A percentile compares a stretch with the other conserved stretches of the same genome.
phyloP scores from a whole-genome alignment of 1,284 basidiomycete species.

The Trichosporon ovoides region DNA sequence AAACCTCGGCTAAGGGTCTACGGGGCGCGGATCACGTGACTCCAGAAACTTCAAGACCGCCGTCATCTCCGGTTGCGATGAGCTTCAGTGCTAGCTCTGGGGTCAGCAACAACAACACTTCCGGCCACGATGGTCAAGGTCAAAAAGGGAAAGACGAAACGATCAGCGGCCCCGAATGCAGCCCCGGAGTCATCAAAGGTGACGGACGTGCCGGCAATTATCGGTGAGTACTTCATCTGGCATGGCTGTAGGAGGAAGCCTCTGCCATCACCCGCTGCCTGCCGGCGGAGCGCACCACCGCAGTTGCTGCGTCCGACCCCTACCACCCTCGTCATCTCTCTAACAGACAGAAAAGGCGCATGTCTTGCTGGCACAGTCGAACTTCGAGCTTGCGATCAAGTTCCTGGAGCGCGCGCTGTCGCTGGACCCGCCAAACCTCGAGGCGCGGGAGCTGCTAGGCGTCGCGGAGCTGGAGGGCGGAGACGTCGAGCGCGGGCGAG shows the following conservation, averaged over 20 bases:
- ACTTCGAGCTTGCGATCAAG: conserved; percentile 72
- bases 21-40: background rate
- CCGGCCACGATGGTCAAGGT: background rate
- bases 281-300: too few relatives aligned
- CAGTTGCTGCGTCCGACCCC: background rate
- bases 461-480: conserved; percentile 72
- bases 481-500: conserved; percentile 66
- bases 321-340: background rate
- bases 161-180: background rate
- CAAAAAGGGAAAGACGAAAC: conserved; percentile 7
- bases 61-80: background rate
- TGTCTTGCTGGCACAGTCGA: conserved; percentile 69
- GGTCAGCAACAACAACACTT: conserved; percentile 1
- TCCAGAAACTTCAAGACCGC: conserved; percentile 3
- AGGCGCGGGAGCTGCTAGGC: conserved; percentile 74
- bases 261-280: too few relatives aligned
- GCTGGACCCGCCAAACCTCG: conserved; percentile 60
- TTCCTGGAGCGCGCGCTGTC: conserved; percentile 68
- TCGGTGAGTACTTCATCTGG: conserved; percentile 28
- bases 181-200: conserved; percentile 2
- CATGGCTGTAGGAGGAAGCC: background rate
- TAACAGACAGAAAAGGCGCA: conserved; percentile 54
- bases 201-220: conserved; percentile 24
- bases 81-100: background rate
- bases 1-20: too few relatives aligned